Conservation (phyloP, 208 protist species). For the Entamoeba invadens region DNA sequence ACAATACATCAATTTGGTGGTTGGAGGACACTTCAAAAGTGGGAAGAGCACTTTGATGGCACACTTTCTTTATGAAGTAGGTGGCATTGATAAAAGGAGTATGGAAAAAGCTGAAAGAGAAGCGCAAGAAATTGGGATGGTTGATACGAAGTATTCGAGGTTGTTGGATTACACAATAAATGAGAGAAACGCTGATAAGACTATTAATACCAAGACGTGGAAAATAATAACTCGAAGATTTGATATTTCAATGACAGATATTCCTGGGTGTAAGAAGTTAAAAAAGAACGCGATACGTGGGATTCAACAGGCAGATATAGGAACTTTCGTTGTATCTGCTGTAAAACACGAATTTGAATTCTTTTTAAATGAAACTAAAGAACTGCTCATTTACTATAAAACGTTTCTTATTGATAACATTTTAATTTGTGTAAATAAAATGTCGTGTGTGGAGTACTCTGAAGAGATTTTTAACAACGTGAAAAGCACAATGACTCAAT, state of each 20-base stretch:
- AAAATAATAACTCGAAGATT: conserved; percentile 92
- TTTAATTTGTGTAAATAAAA: conserved; percentile 65
- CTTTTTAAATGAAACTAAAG: conserved; percentile 59
- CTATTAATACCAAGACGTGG: conserved; percentile 85
- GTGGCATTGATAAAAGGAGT: conserved; percentile 7
- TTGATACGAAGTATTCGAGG: conserved; percentile 76
- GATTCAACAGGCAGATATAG: conserved; percentile 69
- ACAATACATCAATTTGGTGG: neutral
- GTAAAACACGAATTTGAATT: conserved; percentile 52
- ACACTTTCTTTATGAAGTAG: conserved; percentile 27
- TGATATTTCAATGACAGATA: conserved; percentile 96
- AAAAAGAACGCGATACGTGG: conserved; percentile 99
- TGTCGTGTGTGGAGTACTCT: conserved; percentile 43
- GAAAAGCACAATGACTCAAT: conserved; percentile 30
- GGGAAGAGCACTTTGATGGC: conserved; percentile 18
- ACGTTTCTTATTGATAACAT: conserved; percentile 66
- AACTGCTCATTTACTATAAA: conserved; percentile 64
- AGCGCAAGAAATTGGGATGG: conserved; percentile 44
- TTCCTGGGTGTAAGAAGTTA: conserved; percentile 96
- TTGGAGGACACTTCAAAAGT: neutral
- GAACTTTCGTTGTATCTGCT: conserved; percentile 60
- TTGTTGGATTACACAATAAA: conserved; percentile 94
- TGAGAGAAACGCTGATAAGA: conserved; percentile 95
- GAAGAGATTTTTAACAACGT: conserved; percentile 68
- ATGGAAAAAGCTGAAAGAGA: conserved; percentile 13